Base-by-base conservation (phyloP, 1,284 basidiomycete genomes). In the Ceratobasidium sp. region DNA sequence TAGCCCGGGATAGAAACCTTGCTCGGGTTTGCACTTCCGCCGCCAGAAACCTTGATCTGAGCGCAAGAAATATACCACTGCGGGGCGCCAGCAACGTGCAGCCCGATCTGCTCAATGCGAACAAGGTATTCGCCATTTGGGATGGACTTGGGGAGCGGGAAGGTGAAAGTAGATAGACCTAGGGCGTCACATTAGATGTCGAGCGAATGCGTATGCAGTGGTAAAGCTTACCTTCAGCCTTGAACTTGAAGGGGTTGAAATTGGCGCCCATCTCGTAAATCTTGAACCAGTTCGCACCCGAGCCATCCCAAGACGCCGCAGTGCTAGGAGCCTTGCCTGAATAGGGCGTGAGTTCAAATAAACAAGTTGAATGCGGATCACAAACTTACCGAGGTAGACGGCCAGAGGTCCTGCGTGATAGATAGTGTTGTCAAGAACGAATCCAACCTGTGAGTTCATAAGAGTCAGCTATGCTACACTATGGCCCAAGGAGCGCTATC, bases 251-350 rank as follows among this genome's bases (percentile, higher is more conserved):
- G 15, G 66, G 59, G 54, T 59, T 56, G 46, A 68, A 71, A 5
- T 46, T 66, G n/a, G 73, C 73, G 13, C 88, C 87, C 59, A 87
- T 86, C 2, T 86, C 84, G 80, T 88, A 89, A 44, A 89, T 87
- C 84, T 89, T 89, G 57, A 88, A 88, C 87, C 88, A 89, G 48
- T 88, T 87, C 17, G 86, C 79, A 46, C 87, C 88, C 77, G 87
- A 87, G 15, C 87, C 87, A 78, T 88, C 81, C 82, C 88, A 89
- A 0, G 85, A 79, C 0, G 85, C 85, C 3, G 85, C 88, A 17
- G 86, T 85, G 1, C 28, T 46, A 2, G 88, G 86, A 6, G 88
- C 88, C 79, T 89, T 88, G 56, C 88, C 73, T 75, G 38, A 33
- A 64, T 12, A 74, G 15, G 33, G 26, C 4, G 40, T 54, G 7